A percentile compares a stretch with the other conserved stretches of the same genome.
phyloP scores from a whole-genome alignment of 2,329 filamentous ascomycete species.

The Pseudopithomyces chartarum region DNA sequence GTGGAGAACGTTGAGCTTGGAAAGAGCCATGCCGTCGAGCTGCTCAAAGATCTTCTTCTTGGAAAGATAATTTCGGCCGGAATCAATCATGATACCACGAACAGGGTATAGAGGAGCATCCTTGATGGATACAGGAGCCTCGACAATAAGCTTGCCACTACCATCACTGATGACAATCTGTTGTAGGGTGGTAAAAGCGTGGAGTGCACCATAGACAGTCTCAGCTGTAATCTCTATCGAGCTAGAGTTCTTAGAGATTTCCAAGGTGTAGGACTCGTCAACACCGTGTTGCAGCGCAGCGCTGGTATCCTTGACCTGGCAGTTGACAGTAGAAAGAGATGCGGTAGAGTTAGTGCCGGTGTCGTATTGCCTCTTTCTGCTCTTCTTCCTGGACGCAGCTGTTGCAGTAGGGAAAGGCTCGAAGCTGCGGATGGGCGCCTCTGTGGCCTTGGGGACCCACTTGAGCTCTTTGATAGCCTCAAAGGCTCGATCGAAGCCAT shows the following conservation, averaged over 20 bases:
- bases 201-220: conserved; percentile 60
- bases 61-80: conserved; percentile 60
- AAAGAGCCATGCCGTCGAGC: conserved; percentile 59
- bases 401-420: conserved; percentile 56
- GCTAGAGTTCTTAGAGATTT: conserved; percentile 47
- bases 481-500: conserved; percentile 58
- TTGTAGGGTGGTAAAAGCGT: conserved; percentile 63
- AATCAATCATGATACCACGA: conserved; percentile 62
- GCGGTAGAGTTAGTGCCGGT: conserved; percentile 29
- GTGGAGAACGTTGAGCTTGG: conserved; percentile 63
- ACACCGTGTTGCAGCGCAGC: conserved; percentile 61
- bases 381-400: conserved; percentile 20
- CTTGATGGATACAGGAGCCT: conserved; percentile 58
- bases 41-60: conserved; percentile 59
- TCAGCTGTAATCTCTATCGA: conserved; percentile 54
- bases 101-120: conserved; percentile 59
- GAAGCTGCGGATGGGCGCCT: conserved; percentile 58
- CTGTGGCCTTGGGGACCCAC: conserved; percentile 60
- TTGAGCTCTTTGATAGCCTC: conserved; percentile 54
- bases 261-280: conserved; percentile 61
- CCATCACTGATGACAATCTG: conserved; percentile 59
- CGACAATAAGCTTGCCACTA: conserved; percentile 52
- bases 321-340: conserved; percentile 50
- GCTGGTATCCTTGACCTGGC: conserved; percentile 52
- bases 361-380: conserved; percentile 26